Evolutionary conservation across 352 stramenopile species (phyloP), one percentile per base, ranked within the genome.

Genomic region (Globisporangium mamillatum): DNA sequence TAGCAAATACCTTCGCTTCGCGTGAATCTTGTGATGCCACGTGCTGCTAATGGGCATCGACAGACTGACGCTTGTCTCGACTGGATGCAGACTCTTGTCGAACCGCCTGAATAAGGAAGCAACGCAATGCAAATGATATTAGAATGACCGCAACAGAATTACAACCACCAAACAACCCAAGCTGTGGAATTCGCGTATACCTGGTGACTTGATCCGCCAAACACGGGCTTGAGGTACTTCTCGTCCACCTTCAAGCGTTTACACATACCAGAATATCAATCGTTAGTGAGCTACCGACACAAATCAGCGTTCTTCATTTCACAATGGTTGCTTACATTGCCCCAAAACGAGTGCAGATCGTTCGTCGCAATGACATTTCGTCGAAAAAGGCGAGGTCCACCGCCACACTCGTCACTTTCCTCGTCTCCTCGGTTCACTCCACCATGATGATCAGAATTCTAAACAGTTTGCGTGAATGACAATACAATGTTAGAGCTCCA

Each of bases 141-240:
- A 52, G 8, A 7, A 24, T 24, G 16, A 52, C 6, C 8, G 41
- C 41, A n/a, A 24, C 38, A 48, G 44, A 52, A 52, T 52, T 52
- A 16, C 41, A 50, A 8, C 18, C n/a, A 20, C 41, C 16, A 22
- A n/a, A 16, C 41, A 50, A 50, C 18, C 41, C 41, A 18, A 50
- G 41, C 41, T 20, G 6, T 22, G 16, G n/a, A 50, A 22, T 50
- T 22, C 14, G 0, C 9, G 0, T 18, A 16, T 74, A 67, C 44
- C 72, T 80, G 73, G 25, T 71, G 71, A 29, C 65, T 66, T 3
- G 78, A 83, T 18, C 82, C 84, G 1, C 84, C 82, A 68, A 92
- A 90, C 9, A 89, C 48, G 4, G 84, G 84, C 66, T 92, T 89
- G 56, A 92, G 72, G 58, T 90, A 92, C 46, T 72, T 77, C 38